Evolutionary conservation across 306 rosid species (phyloP).

Genomic region (Lagenaria siceraria): DNA sequence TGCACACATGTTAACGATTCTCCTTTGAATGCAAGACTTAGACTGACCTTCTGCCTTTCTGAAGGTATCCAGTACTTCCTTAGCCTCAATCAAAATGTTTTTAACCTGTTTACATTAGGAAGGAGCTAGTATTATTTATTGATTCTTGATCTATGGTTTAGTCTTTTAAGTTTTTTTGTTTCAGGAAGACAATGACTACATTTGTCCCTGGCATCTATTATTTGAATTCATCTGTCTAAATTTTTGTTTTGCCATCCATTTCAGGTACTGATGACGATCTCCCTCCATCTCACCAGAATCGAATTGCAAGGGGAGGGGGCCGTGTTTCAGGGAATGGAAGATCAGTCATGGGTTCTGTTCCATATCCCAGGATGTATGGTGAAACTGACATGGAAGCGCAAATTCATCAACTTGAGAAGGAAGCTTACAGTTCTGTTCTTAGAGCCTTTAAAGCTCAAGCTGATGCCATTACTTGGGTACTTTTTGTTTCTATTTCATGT

Average conservation of each 20-base stretch:
- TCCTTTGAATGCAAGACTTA: not conserved
- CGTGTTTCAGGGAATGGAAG: conserved; percentile 77
- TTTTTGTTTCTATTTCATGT: conserved; percentile 24
- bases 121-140: not conserved
- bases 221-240: not conserved
- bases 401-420: conserved; percentile 91
- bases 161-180: not conserved
- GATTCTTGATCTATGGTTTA: not conserved
- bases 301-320: conserved; percentile 70
- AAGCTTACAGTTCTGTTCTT: conserved; percentile 86
- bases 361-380: conserved; percentile 61
- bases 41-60: not conserved
- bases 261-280: conserved; percentile 20
- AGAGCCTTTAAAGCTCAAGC: conserved; percentile 99
- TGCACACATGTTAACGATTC: not conserved
- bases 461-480: conserved; percentile 97
- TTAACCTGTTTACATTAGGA: not conserved
- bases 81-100: not conserved
- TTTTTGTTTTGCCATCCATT: not conserved
- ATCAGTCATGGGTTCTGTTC: conserved; percentile 53
- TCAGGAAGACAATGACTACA: not conserved
- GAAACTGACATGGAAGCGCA: conserved; percentile 82
- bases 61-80: conserved; percentile 1
- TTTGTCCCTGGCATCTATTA: not conserved
- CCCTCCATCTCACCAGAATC: conserved; percentile 22